Evolutionary conservation across 208 protist species (phyloP).

Genomic region (Crithidia fasciculata): DNA sequence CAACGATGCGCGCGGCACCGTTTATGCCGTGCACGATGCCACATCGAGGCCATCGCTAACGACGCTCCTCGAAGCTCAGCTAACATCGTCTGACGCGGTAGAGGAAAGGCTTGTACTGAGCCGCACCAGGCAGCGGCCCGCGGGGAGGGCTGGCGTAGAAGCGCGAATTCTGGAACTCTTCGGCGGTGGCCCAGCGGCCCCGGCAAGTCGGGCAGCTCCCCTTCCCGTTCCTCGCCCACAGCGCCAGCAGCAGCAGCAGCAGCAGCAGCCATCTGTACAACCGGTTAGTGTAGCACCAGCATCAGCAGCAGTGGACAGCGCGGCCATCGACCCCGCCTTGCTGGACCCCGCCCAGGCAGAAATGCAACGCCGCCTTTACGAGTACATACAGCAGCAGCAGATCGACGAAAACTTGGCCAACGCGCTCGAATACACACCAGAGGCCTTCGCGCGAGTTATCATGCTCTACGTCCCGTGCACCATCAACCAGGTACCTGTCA

Average conservation of each 20-base stretch:
- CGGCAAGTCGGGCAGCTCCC: too few relatives aligned
- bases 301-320: background rate
- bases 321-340: background rate
- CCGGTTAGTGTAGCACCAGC: background rate
- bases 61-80: constrained; percentile 11
- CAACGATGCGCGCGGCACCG: constrained; percentile 17
- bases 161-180: constrained; percentile 9
- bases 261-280: background rate
- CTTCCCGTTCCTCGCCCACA: background rate
- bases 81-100: background rate
- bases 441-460: constrained; percentile 85
- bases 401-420: constrained; percentile 89
- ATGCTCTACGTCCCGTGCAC: constrained; percentile 94
- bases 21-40: background rate
- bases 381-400: constrained; percentile 81
- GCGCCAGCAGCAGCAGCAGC: constrained; percentile 2
- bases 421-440: constrained; percentile 95
- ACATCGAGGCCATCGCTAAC: background rate
- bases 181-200: background rate
- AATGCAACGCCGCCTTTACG: constrained; percentile 78
- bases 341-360: constrained; percentile 69
- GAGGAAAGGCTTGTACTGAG: constrained; percentile 23
- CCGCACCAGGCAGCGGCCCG: background rate
- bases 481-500: constrained; percentile 91
- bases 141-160: background rate